Base-by-base conservation (phyloP, 805 yeast genomes). In the Candida silvatica region DNA sequence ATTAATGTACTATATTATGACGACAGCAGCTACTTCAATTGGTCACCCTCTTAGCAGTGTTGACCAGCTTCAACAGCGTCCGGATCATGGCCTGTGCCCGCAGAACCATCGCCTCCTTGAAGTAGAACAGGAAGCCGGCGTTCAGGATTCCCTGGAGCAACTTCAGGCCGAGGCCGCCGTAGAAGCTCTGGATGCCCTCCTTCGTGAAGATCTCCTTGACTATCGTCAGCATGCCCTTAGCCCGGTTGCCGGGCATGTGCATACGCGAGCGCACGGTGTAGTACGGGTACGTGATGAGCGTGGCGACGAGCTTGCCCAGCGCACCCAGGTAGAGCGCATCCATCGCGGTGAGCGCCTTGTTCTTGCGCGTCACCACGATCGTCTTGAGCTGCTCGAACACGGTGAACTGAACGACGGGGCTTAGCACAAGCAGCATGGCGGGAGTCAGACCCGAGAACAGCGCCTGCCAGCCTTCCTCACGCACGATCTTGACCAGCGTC, bases 391-490 rank as follows among this genome's bases (percentile, higher is more conserved):
- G 95, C 61, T 88, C 97, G 56, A 81, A 88, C 31, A 86, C 74
- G 33, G 96, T 84, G 64, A 87, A 88, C 59, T 88, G 96, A 44
- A 88, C 78, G 40, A 88, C 80, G 27, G 97, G 97, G 57, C 88
- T 88, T 42, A 78, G 49, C 34, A 88, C 96, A 40, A 88, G 67
- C 32, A 86, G 75, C 49, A 88, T 67, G 2, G 97, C 95, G 1
- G 97, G 97, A 20, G 78, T 65, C 4, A 88, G 74, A 5, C 97
- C 97, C 20, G 85, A 79, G 54, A 88, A 85, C 34, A 88, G 66
- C 15, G 87, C 74, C 28, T 52, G 53, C 32, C 78, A 51, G 3
- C 97, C 96, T 45, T 84, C 95, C 26, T 69, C 70, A 46, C 72
- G 67, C 38, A 77, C 59, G 34, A 88, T 81, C 17, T 80, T 73